phyloP scores from a whole-genome alignment of 169 alveolate genomes.

The Eimeria falciformis region DNA sequence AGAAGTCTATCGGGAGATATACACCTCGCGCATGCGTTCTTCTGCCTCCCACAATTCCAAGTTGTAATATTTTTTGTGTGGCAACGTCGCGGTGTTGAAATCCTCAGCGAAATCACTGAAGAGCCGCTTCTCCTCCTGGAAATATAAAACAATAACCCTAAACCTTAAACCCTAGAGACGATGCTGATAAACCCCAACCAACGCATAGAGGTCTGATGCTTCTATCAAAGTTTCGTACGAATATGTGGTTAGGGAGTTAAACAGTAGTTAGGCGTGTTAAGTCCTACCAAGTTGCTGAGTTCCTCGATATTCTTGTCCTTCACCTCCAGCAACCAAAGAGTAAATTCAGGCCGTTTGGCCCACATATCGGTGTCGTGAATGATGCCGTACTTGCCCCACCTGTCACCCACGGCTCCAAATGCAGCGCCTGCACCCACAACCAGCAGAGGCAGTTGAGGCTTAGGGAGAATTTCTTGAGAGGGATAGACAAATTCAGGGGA shows the following conservation, averaged over 20 bases:
- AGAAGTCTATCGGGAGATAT: too few species aligned
- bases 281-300: conserved; percentile 73
- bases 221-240: not conserved
- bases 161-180: not conserved
- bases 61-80: conserved; percentile 81
- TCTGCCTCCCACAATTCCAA: conserved; percentile 78
- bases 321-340: conserved; percentile 82
- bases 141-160: conserved; percentile 17
- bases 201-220: too few species aligned
- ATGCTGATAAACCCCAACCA: too few species aligned
- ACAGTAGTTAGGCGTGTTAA: too few species aligned
- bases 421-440: not conserved
- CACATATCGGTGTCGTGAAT: conserved; percentile 26
- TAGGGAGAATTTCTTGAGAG: not conserved
- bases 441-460: not conserved
- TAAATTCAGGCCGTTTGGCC: conserved; percentile 44
- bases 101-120: conserved; percentile 84
- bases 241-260: not conserved
- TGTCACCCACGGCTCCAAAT: not conserved
- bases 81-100: conserved; percentile 83
- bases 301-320: conserved; percentile 79
- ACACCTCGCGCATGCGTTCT: conserved; percentile 59
- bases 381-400: conserved; percentile 11
- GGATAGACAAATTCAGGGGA: too few species aligned
- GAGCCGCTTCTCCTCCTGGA: conserved; percentile 78